Percentiles rank a stretch among this genome's conserved stretches.
Conservation (phyloP, 2,329 filamentous ascomycete species). For the Chaetomium sp. region DNA sequence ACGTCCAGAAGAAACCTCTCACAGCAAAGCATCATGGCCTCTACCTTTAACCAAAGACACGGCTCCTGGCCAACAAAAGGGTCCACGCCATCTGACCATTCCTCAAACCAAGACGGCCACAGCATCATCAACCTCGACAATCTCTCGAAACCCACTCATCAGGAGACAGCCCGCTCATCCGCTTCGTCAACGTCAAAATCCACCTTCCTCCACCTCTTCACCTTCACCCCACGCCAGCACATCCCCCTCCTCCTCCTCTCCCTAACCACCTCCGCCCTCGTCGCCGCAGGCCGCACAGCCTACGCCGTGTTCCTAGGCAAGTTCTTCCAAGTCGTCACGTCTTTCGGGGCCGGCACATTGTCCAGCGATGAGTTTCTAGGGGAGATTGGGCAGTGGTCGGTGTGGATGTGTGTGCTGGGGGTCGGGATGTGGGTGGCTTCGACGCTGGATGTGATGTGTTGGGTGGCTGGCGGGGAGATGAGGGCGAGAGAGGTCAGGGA, state of each 20-base stretch:
- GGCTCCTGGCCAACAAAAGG: background rate
- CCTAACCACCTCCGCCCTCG: conserved; percentile 47
- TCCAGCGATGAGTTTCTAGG: conserved; percentile 45
- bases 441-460: conserved; percentile 59
- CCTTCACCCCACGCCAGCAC: conserved; percentile 62
- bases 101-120: background rate
- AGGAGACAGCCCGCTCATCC: background rate
- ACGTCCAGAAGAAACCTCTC: too few relatives aligned
- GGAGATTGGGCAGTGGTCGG: conserved; percentile 52
- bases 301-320: conserved; percentile 66
- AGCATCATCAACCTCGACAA: background rate
- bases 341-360: conserved; percentile 53
- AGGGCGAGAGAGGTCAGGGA: conserved; percentile 63
- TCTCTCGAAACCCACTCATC: background rate
- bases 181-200: conserved; percentile 10
- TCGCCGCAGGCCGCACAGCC: conserved; percentile 57
- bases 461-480: conserved; percentile 73
- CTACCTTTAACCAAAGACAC: background rate
- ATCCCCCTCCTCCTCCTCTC: conserved; percentile 47
- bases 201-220: conserved; percentile 50
- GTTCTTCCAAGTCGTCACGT: conserved; percentile 65
- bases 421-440: conserved; percentile 60
- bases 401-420: conserved; percentile 59
- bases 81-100: background rate
- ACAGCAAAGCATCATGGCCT: background rate